Evolutionary conservation across 768 basidiomycete species (phyloP), one percentile per base, ranked within the genome.

Genomic region (Strobilomyces confusus): DNA sequence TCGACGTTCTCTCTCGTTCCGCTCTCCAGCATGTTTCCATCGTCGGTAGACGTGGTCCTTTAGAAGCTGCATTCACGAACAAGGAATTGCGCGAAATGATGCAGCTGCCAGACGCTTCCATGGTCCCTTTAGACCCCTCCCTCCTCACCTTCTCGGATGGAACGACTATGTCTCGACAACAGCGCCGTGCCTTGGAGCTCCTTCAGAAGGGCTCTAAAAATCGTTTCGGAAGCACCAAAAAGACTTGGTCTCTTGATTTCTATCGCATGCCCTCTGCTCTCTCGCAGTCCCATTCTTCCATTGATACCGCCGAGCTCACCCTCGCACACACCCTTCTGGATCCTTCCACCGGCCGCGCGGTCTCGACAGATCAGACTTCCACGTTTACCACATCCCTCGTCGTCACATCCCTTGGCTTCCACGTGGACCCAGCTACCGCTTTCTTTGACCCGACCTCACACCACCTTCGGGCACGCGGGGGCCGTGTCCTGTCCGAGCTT

Each of bases 21-120:
- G 57, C 72, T 14, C 81, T 98, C 30, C 75, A 78, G 61, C 87
- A 88, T 52, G 85, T 99, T 38, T 84, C 86, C 14, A 89, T 95
- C 44, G 75, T 97, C 23, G 95, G 83, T 1, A 77, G 95, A 44
- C 80, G 95, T 13, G 95, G 95, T 0, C 92, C 92, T 0, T 78
- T 86, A 8, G 87, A 98, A 65, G 92, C 89, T 2, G 86, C 91
- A 0, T 95, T 94, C 64, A 93, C 94, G 4, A 84, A 87, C 32
- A 98, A 98, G 68, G 95, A 99, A 69, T 77, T 97, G 5, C 77
- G 95, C 22, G 95, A 98, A 71, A 80, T 98, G 75, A 80, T 81
- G 59, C 64, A 62, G 14, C 66, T 91, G 30, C 77, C 81, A 0
- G 81, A 84, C 44, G 83, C 83, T 0, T 75, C 82, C 23, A 84